Evolutionary conservation across 371 early-diverging fungal species (phyloP).

Genomic region (Syncephalastrum contaminatum): DNA sequence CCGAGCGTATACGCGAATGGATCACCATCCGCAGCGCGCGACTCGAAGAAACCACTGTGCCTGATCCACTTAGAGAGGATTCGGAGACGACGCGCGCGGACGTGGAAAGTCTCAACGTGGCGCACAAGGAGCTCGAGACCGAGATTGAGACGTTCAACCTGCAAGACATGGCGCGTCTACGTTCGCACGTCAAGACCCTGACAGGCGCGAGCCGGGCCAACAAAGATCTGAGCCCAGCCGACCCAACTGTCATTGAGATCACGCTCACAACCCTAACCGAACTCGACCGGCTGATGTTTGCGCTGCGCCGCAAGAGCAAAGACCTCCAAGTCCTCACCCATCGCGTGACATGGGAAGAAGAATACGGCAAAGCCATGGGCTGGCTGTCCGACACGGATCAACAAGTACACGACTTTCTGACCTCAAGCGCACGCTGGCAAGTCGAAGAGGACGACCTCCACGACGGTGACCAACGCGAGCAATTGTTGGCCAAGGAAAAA

Average conservation of each 20-base stretch:
- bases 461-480: slow-evolving; percentile 9
- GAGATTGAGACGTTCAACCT: slow-evolving; percentile 50
- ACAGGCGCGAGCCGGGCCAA: slow-evolving; percentile 31
- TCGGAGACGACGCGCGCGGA: slow-evolving; percentile 21
- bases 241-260: slow-evolving; percentile 55
- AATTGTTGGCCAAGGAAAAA: slow-evolving; percentile 21
- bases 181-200: slow-evolving; percentile 52
- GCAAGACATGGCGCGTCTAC: slow-evolving; percentile 51
- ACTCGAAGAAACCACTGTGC: slow-evolving; percentile 27
- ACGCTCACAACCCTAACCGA: slow-evolving; percentile 48
- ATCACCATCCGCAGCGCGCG: slow-evolving; percentile 41
- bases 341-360: slow-evolving; percentile 49
- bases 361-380: slow-evolving; percentile 26
- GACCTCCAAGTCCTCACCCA: slow-evolving; percentile 37
- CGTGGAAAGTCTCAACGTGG: slow-evolving; percentile 32
- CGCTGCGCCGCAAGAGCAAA: slow-evolving; percentile 31
- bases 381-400: slow-evolving; percentile 32
- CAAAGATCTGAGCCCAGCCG: slow-evolving; percentile 55
- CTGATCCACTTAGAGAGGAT: slow-evolving; percentile 20
- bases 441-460: slow-evolving; percentile 21
- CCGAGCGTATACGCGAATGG: slow-evolving; percentile 50
- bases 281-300: slow-evolving; percentile 41
- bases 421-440: slow-evolving; percentile 35
- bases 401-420: slow-evolving; percentile 31
- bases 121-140: slow-evolving; percentile 38